Conservation (phyloP, 495 filamentous ascomycete genomes). For the Neurospora pannonica region DNA sequence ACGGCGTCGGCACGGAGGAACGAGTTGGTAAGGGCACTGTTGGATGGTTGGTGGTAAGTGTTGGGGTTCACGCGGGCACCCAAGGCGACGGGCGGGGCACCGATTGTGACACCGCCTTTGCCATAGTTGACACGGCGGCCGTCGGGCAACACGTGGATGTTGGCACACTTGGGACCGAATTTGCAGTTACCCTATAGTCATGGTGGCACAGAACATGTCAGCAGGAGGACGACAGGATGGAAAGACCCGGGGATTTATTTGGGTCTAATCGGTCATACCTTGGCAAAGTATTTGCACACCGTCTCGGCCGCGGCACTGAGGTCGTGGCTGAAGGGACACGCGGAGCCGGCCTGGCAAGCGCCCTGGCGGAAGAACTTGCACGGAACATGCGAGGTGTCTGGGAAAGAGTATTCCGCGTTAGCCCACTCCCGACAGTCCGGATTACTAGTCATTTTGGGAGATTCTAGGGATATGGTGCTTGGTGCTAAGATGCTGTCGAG, state of each 20-base stretch:
- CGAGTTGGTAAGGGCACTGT: conserved; percentile 75
- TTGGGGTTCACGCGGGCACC: conserved; percentile 62
- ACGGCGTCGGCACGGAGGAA: conserved; percentile 62
- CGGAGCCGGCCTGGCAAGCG: conserved; percentile 88
- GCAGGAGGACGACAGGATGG: conserved; percentile 9
- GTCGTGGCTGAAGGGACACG: conserved; percentile 93
- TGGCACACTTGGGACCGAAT: conserved; percentile 93
- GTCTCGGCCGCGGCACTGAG: conserved; percentile 68
- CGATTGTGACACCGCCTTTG: conserved; percentile 44
- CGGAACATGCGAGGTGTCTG: conserved; percentile 94
- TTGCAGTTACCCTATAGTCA: conserved; percentile 85
- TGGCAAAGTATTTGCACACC: conserved; percentile 96
- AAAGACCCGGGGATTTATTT: not conserved
- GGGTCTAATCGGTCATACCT: conserved; percentile 44
- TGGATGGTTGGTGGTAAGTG: conserved; percentile 40
- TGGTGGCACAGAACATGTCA: conserved; percentile 22
- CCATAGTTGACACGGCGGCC: conserved; percentile 78
- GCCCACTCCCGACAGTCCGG: not conserved
- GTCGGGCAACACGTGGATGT: conserved; percentile 89
- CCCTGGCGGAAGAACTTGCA: conserved; percentile 99
- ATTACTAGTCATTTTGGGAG: not conserved
- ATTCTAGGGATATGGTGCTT: not conserved
- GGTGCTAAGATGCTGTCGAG: not conserved
- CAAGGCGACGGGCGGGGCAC: conserved; percentile 44
- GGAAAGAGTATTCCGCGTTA: not conserved